These are phyloP conservation scores for Acanthamoeba castellanii DNA, from an alignment of 208 protist genomes.

Conservation along the genomic window DNA sequence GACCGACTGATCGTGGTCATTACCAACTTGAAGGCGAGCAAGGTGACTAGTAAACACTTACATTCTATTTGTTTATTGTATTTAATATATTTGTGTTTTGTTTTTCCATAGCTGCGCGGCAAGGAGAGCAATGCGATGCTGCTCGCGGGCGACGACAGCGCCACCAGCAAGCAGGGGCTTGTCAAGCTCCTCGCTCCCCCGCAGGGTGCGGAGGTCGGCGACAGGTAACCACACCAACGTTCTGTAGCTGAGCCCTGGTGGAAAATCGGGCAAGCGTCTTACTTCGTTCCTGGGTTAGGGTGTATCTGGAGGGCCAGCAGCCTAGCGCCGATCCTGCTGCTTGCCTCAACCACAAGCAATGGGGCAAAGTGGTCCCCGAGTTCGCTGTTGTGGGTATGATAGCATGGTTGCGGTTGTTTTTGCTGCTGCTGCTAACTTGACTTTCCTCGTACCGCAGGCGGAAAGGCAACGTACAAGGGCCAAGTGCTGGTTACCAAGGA, in stretches of 20 bases:
- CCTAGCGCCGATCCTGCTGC: background rate
- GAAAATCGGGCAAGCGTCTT: background rate
- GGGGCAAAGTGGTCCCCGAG: slow-evolving; percentile 47
- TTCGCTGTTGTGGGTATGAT: slow-evolving; percentile 15
- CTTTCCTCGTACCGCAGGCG: background rate
- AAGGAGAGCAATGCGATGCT: slow-evolving; percentile 66
- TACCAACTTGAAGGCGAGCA: slow-evolving; percentile 51
- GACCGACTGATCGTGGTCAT: slow-evolving; percentile 36
- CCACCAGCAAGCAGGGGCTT: slow-evolving; percentile 28
- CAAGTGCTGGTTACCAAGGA: slow-evolving; percentile 14
- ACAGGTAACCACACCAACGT: background rate
- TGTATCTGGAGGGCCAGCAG: slow-evolving; percentile 52
- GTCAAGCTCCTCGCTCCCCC: slow-evolving; percentile 34
- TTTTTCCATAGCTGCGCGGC: background rate
- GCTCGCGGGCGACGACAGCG: slow-evolving; percentile 29
- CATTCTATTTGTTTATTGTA: no score
- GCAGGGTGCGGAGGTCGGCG: background rate
- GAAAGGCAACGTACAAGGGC: slow-evolving; percentile 55
- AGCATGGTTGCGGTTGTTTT: background rate
- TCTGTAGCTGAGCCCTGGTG: background rate
- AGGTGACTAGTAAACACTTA: background rate
- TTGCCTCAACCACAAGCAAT: slow-evolving; percentile 65
- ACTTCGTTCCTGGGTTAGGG: background rate
- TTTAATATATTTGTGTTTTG: no score
- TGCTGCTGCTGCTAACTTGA: background rate